Base-by-base conservation (phyloP, 228 moss, liverwort and hornwort species). In the Sphagnum fallax region DNA sequence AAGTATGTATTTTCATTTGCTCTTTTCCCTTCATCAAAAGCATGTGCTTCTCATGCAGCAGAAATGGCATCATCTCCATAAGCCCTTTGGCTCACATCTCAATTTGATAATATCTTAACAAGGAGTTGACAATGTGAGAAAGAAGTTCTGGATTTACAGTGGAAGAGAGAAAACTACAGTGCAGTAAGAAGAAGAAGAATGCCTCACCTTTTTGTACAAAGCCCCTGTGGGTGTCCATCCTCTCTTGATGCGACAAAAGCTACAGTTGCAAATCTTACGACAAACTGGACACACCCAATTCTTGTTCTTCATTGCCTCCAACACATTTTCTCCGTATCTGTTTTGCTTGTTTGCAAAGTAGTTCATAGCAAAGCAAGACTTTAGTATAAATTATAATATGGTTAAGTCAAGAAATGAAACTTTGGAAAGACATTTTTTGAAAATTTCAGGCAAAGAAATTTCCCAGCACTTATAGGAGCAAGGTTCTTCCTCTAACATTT, bases 211-310 rank as follows among this genome's bases (percentile, higher is more conserved):
- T 84, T 61, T 85, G 75, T 90, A 93, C 11, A 91, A 76, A 1
- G 81, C 1, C 18, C 97, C 93, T 8, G 97, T 97, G 6, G 93
- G 88, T 49, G 79, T 74, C 97, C 93, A 97, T 47, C 97, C 97
- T 73, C 80, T 81, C 79, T 82, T 90, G 47, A 88, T 79, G 5
- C 93, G 87, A 67, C 93, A 97, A 49, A 97, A 78, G 80, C 97
- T 97, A 70, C 97, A 97, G n/a, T 97, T 93, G 80, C 97, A 97
- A 48, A 97, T 97, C 10, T 85, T 81, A 60, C 93, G 86, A 69
- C 97, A 97, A 10, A 88, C 77, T 61, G 93, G 97, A 51, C 97
- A 97, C 57, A 79, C 73, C 93, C 97, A 97, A 0, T 80, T 82
- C 67, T 80, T 63, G 65, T 89, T 91, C 52, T 79, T 68, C 7